Conservation (phyloP, 2,329 filamentous ascomycete genomes). For the Curvularia sp. region DNA sequence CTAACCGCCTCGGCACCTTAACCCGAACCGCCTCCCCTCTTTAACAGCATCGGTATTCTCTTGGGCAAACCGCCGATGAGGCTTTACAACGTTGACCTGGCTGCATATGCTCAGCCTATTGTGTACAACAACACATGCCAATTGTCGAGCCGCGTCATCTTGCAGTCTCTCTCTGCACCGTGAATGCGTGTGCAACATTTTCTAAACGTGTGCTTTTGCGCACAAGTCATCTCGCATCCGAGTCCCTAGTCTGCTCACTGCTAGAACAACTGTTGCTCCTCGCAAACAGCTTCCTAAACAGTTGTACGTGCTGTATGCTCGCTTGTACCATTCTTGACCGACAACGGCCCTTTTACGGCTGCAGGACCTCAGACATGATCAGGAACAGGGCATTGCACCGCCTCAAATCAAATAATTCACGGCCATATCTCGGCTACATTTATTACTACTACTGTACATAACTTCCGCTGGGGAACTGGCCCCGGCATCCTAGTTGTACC, state of each 20-base stretch:
- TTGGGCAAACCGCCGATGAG: neutral
- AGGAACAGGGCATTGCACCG: constrained; percentile 5
- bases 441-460: neutral
- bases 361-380: neutral
- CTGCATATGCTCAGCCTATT: constrained; percentile 3
- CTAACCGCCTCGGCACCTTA: constrained; percentile 1
- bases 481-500: neutral
- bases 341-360: constrained; percentile 8
- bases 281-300: neutral
- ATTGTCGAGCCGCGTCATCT: neutral
- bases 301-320: neutral
- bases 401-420: neutral
- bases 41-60: constrained; percentile 8
- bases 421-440: neutral
- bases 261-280: neutral
- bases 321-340: neutral
- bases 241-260: neutral
- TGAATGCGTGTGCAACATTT: neutral
- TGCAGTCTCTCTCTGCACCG: neutral
- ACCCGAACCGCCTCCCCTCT: neutral
- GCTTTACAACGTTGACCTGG: neutral
- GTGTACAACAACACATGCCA: neutral
- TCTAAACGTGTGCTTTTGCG: neutral
- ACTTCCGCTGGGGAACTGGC: neutral
- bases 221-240: neutral